Evolutionary conservation across 371 early-diverging fungal species (phyloP).

Genomic region (Mucor piriformis): DNA sequence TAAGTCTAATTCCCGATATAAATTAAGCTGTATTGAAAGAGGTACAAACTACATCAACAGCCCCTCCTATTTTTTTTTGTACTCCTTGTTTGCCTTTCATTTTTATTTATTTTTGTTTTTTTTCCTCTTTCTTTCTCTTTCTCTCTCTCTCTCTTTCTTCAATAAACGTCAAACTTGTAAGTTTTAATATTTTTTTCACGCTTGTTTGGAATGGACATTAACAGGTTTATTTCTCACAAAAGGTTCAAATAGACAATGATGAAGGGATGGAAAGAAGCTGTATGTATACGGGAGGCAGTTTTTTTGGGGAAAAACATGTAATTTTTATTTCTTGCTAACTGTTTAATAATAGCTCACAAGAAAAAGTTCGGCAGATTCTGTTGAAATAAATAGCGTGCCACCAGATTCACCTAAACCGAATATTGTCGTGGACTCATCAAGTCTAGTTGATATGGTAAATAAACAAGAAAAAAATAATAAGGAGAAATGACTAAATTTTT

Average conservation of each 20-base stretch:
- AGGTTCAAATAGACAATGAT: constrained; percentile 24
- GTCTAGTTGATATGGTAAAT: constrained; percentile 9
- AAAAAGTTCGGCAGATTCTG: constrained; percentile 8
- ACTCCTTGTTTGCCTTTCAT: constrained; percentile 10
- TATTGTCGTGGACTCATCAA: constrained; percentile 8
- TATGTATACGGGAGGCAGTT: constrained; percentile 8
- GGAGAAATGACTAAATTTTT: neutral
- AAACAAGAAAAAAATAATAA: neutral
- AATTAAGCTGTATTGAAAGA: constrained; percentile 3
- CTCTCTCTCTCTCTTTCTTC: constrained; percentile 2
- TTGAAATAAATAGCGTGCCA: neutral
- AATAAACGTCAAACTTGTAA: constrained; percentile 1
- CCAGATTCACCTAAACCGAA: constrained; percentile 19
- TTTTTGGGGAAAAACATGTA: neutral
- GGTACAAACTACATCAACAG: constrained; percentile 9
- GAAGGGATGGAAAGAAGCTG: constrained; percentile 50
- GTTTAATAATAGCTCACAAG: constrained; percentile 29
- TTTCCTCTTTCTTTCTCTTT: neutral
- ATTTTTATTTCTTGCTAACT: neutral
- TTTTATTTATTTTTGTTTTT: constrained; percentile 4
- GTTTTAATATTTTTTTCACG: neutral
- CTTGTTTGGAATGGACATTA: neutral
- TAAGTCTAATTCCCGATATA: neutral
- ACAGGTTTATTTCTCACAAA: neutral
- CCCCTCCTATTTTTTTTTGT: constrained; percentile 6